Evolutionary conservation across 495 filamentous ascomycete species (phyloP), one percentile per base, ranked within the genome.

Genomic region (Lineolata rhizophorae): DNA sequence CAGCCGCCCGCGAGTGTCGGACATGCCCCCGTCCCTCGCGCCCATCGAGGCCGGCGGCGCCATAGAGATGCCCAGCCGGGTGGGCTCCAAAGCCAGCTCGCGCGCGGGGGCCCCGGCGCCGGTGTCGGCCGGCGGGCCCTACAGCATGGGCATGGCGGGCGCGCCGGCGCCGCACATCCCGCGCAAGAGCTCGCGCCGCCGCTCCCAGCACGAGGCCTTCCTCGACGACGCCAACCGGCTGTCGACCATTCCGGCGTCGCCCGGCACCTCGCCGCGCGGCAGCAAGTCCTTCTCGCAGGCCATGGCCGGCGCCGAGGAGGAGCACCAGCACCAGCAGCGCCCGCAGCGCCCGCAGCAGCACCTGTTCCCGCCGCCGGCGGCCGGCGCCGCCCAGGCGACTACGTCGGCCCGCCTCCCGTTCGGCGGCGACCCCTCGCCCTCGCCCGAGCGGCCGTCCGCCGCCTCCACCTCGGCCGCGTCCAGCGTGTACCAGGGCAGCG

Each of bases 41-140:
- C 55, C 57, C 3, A 57, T 80, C 29, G 67, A 76, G 36, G 55
- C 65, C 18, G 67, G 61, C 14, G 67, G 63, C 35, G 63, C 54
- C 28, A 72, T 76, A 37, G 64, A 67, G 44, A 46, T 74, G 9
- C 67, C 70, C n/a, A 74, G 65, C 41, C 64, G 71, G 21, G 53
- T 68, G 18, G 62, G 61, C 12, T 73, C 70, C 3, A 67, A 65
- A 42, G 64, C 58, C 29, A 69, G 62, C 45, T 46, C 58, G 12
- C n/a, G n/a, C n/a, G n/a, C n/a, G 45, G 43, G 39, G 30, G n/a
- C n/a, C n/a, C n/a, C n/a, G n/a, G n/a, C n/a, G n/a, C n/a, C n/a
- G n/a, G n/a, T n/a, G n/a, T n/a, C n/a, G n/a, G n/a, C n/a, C n/a
- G n/a, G n/a, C n/a, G n/a, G n/a, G n/a, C n/a, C n/a, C n/a, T n/a